A percentile compares a stretch with the other conserved stretches of the same genome.
These are phyloP conservation scores for Trypanosoma brucei DNA, from an alignment of 208 protist genomes.

Conservation along the genomic window DNA sequence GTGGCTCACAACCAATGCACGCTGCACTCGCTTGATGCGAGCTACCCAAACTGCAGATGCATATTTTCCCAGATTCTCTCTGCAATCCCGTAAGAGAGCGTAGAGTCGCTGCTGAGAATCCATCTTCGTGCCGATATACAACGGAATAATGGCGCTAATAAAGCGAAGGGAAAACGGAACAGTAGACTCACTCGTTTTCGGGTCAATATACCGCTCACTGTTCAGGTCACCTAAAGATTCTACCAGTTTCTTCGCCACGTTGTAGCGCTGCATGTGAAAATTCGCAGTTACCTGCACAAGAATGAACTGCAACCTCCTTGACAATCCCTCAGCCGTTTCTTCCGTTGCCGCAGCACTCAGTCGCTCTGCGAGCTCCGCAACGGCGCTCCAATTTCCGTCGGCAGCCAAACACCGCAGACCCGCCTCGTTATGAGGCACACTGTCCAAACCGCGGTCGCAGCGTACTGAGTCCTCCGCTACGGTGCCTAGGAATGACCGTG, in stretches of 20 bases:
- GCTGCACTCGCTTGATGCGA: constrained; percentile 43
- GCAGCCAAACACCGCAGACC: constrained; percentile 52
- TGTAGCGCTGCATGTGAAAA: constrained; percentile 59
- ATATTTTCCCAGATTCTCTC: constrained; percentile 16
- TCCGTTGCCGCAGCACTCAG: constrained; percentile 37
- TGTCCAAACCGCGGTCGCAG: constrained; percentile 3
- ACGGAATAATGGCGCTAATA: constrained; percentile 56
- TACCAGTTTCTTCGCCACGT: constrained; percentile 48
- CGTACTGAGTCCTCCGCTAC: constrained; percentile 5
- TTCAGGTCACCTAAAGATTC: constrained; percentile 65
- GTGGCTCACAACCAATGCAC: constrained; percentile 57
- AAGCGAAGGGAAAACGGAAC: constrained; percentile 82
- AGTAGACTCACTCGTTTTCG: constrained; percentile 45
- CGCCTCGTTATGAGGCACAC: constrained; percentile 50
- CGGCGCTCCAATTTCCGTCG: constrained; percentile 69
- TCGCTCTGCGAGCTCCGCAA: constrained; percentile 45
- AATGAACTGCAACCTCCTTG: constrained; percentile 44
- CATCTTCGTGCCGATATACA: constrained; percentile 47
- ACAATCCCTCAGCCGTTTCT: constrained; percentile 4
- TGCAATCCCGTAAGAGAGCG: constrained; percentile 48
- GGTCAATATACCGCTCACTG: constrained; percentile 47
- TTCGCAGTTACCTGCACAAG: constrained; percentile 75
- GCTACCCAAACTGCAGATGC: constrained; percentile 22
- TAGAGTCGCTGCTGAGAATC: constrained; percentile 57
- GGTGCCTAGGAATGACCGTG: constrained; percentile 15